Percentiles rank a stretch among this genome's conserved stretches.
phyloP scores from a whole-genome alignment of 1,139 yeast genomes.

The Scheffersomyces stambukii region DNA sequence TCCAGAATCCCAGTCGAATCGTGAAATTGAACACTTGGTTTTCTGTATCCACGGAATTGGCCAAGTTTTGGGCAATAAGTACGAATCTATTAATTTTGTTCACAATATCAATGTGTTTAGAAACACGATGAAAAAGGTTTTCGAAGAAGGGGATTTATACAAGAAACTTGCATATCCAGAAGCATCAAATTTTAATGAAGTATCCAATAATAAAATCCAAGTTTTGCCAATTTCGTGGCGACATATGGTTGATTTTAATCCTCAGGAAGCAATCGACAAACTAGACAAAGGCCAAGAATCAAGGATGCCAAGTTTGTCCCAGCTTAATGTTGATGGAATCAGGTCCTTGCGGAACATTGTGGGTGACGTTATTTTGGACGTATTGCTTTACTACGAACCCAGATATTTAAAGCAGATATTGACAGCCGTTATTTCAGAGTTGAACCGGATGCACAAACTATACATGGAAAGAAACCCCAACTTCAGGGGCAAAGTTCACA shows the following conservation, averaged over 20 bases:
- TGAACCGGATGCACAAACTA: slow-evolving; percentile 62
- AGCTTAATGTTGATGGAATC: slow-evolving; percentile 78
- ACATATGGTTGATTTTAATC: slow-evolving; percentile 60
- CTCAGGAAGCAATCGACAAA: slow-evolving; percentile 30
- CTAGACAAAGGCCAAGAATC: slow-evolving; percentile 18
- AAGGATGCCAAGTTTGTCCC: slow-evolving; percentile 60
- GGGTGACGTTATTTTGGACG: slow-evolving; percentile 84
- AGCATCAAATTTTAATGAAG: slow-evolving; percentile 16
- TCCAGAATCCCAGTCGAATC: slow-evolving; percentile 26
- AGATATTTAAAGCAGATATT: slow-evolving; percentile 60
- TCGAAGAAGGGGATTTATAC: slow-evolving; percentile 40
- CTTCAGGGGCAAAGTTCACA: slow-evolving; percentile 74
- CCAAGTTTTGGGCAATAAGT: slow-evolving; percentile 75
- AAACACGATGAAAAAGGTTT: slow-evolving; percentile 56
- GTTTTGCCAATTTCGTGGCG: slow-evolving; percentile 80
- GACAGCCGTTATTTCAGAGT: slow-evolving; percentile 60
- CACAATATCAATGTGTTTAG: slow-evolving; percentile 77
- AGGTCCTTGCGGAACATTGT: slow-evolving; percentile 70
- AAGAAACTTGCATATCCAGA: slow-evolving; percentile 34
- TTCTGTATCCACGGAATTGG: slow-evolving; percentile 94
- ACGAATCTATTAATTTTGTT: slow-evolving; percentile 80
- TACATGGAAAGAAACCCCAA: slow-evolving; percentile 65
- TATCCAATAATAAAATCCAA: slow-evolving; percentile 59
- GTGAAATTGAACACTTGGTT: slow-evolving; percentile 74
- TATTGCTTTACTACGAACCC: slow-evolving; percentile 81